phyloP scores from a whole-genome alignment of 2,329 filamentous ascomycete genomes.

The Juglanconis oblonga region DNA sequence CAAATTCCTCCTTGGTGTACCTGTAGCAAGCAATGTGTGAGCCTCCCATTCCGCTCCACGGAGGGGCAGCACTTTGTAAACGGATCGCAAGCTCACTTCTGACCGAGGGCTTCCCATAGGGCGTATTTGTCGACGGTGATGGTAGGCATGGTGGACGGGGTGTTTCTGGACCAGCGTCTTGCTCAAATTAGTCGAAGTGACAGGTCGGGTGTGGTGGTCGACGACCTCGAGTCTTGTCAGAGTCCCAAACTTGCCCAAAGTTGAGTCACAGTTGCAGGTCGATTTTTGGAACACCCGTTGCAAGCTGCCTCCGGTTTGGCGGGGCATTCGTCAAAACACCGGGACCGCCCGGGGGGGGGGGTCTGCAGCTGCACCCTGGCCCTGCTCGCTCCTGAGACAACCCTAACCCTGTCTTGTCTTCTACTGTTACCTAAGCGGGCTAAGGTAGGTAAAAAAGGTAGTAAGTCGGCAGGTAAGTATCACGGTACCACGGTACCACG shows the following conservation, averaged over 20 bases:
- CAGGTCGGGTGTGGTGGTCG: neutral
- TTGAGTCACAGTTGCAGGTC: conserved; percentile 14
- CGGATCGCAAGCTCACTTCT: conserved; percentile 58
- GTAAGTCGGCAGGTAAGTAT: too few species aligned
- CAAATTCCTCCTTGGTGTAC: conserved; percentile 91
- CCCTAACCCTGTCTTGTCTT: neutral
- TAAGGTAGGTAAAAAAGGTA: too few species aligned
- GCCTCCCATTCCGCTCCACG: conserved; percentile 9
- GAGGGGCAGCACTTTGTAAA: neutral
- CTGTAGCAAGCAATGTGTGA: conserved; percentile 38
- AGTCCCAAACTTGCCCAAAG: conserved; percentile 3
- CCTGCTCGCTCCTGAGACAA: neutral
- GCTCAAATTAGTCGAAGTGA: neutral
- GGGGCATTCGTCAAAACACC: conserved; percentile 1
- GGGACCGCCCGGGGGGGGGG: neutral
- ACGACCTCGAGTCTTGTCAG: neutral
- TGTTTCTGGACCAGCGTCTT: conserved; percentile 1
- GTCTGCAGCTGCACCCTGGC: neutral
- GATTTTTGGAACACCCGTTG: conserved; percentile 11
- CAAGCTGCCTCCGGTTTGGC: neutral
- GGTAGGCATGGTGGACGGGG: conserved; percentile 74
- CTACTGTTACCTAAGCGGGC: too few species aligned
- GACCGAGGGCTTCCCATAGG: conserved; percentile 88
- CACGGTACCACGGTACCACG: too few species aligned
- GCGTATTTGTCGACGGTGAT: conserved; percentile 95